phyloP scores from a whole-genome alignment of 2,329 filamentous ascomycete species.

The Trichoderma brevicompactum region DNA sequence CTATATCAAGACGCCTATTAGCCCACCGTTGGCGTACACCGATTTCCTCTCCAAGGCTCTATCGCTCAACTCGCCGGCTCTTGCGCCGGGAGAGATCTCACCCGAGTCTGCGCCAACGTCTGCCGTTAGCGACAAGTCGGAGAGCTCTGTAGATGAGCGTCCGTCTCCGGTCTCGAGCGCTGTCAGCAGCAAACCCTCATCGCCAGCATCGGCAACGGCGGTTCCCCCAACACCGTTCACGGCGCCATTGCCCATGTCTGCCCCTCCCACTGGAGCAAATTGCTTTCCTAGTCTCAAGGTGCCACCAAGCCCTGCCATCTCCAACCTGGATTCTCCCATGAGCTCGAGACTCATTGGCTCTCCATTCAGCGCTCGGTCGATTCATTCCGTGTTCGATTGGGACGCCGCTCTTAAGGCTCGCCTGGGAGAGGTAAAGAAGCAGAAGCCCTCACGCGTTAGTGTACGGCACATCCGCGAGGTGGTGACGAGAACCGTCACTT shows the following conservation, averaged over 20 bases:
- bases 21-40: conserved; percentile 84
- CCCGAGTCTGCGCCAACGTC: conserved; percentile 59
- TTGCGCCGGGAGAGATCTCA: conserved; percentile 54
- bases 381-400: conserved; percentile 79
- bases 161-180: conserved; percentile 49
- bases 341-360: conserved; percentile 66
- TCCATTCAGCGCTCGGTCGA: conserved; percentile 70
- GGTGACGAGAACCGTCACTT: conserved; percentile 91
- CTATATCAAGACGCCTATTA: conserved; percentile 86
- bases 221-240: conserved; percentile 57
- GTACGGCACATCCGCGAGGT: conserved; percentile 81
- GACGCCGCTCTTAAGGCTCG: conserved; percentile 70
- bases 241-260: conserved; percentile 58
- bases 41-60: conserved; percentile 85
- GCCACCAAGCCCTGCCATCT: conserved; percentile 73
- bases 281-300: conserved; percentile 72
- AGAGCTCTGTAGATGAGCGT: conserved; percentile 61
- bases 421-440: conserved; percentile 63
- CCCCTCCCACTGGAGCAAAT: conserved; percentile 63
- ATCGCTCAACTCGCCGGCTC: conserved; percentile 72
- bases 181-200: conserved; percentile 41
- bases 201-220: conserved; percentile 45
- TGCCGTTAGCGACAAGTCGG: conserved; percentile 59
- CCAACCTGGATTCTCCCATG: conserved; percentile 69
- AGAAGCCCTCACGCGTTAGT: conserved; percentile 62